These are phyloP conservation scores for Boletus sensibilis DNA, from an alignment of 768 basidiomycete genomes.

Conservation along the genomic window DNA sequence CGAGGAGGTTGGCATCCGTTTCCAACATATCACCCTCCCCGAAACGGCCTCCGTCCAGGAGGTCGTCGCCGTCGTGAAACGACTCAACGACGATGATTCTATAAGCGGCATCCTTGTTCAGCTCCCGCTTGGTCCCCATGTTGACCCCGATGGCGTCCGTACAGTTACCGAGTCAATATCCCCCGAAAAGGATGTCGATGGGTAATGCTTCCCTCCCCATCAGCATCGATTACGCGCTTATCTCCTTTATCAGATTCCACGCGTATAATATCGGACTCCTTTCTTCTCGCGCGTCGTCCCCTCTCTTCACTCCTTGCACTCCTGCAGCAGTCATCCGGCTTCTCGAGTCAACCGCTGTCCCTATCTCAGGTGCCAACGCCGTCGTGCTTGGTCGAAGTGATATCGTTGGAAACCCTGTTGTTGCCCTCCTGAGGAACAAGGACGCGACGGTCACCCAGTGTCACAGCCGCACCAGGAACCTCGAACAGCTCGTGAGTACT, in stretches of 20 bases:
- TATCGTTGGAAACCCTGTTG: constrained; percentile 95
- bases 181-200: constrained; percentile 95
- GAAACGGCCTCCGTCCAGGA: constrained; percentile 69
- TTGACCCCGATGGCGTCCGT: constrained; percentile 80
- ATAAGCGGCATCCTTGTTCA: constrained; percentile 94
- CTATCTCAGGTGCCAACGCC: constrained; percentile 73
- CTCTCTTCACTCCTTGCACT: constrained; percentile 93
- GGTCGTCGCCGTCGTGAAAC: constrained; percentile 72
- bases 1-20: constrained; percentile 87
- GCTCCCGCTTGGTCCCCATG: constrained; percentile 84
- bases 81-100: constrained; percentile 77
- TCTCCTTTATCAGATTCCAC: constrained; percentile 67
- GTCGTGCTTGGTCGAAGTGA: constrained; percentile 97
- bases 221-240: constrained; percentile 1
- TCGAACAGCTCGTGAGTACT: constrained; percentile 68
- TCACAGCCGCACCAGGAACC: constrained; percentile 84
- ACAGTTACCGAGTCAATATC: constrained; percentile 92
- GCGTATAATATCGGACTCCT: constrained; percentile 97
- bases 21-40: constrained; percentile 76
- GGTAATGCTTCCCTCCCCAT: constrained; percentile 47
- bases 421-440: constrained; percentile 81
- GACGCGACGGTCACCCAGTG: constrained; percentile 98
- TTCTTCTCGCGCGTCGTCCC: constrained; percentile 83
- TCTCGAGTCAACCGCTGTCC: constrained; percentile 80
- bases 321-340: constrained; percentile 90